Conservation (phyloP, 352 stramenopile genomes). For the Pythium insidiosum region DNA sequence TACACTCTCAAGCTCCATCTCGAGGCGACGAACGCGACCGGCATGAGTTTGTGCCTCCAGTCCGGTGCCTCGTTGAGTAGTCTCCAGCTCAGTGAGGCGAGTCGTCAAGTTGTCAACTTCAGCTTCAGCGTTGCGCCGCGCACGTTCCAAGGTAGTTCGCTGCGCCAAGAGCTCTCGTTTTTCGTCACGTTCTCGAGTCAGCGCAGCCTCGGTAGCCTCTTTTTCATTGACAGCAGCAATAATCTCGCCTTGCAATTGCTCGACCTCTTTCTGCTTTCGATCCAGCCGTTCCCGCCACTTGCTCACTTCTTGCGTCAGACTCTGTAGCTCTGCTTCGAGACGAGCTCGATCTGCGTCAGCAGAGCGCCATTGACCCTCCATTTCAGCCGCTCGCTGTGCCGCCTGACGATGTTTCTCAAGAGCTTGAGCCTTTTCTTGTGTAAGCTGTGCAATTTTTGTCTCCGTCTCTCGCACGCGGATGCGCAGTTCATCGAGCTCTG, state of each 20-base stretch:
- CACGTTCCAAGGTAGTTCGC: conserved; percentile 15
- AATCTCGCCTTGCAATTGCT: conserved; percentile 12
- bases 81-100: conserved; percentile 17
- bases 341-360: conserved; percentile 13
- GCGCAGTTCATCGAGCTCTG: conserved; percentile 13
- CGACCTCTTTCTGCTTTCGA: conserved; percentile 25
- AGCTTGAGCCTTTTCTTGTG: too few relatives aligned
- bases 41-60: conserved; percentile 23
- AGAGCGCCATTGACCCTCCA: conserved; percentile 2
- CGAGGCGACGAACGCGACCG: conserved; percentile 22
- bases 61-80: conserved; percentile 2
- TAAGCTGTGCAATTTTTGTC: conserved; percentile 16
- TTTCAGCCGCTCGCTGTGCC: too few relatives aligned
- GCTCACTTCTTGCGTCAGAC: conserved; percentile 5
- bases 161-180: conserved; percentile 14
- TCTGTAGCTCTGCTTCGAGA: conserved; percentile 12
- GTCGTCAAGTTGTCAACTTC: conserved; percentile 14
- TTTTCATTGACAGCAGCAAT: conserved; percentile 21
- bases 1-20: conserved; percentile 20
- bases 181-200: conserved; percentile 19
- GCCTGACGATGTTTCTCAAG: too few relatives aligned
- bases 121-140: conserved; percentile 17
- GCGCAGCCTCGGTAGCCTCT: conserved; percentile 14
- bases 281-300: conserved; percentile 28
- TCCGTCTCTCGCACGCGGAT: conserved; percentile 20